Percentiles rank a stretch among this genome's conserved stretches.
Conservation (phyloP, 805 yeast species). For the Wickerhamomyces bisporus region DNA sequence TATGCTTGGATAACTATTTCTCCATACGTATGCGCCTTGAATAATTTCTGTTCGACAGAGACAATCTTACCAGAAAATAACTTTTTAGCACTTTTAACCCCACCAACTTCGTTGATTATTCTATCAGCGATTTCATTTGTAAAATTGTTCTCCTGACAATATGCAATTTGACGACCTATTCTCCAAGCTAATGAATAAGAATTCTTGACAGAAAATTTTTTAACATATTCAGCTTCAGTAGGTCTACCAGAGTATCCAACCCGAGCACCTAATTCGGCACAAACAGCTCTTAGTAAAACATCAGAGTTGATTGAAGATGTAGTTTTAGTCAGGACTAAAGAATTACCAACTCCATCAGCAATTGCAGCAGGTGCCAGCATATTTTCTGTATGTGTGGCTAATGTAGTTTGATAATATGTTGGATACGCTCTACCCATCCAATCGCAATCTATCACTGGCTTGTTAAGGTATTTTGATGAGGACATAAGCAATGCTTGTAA, state of each 20-base stretch:
- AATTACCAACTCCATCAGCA: conserved; percentile 35
- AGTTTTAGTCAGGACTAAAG: conserved; percentile 22
- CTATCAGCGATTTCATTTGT: conserved; percentile 27
- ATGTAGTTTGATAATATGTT: conserved; percentile 31
- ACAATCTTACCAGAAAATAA: conserved; percentile 35
- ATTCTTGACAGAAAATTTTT: conserved; percentile 24
- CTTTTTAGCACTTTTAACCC: conserved; percentile 24
- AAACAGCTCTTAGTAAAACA: conserved; percentile 32
- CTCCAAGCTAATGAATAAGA: conserved; percentile 38
- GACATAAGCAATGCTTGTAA: conserved; percentile 23
- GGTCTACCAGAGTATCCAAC: conserved; percentile 19
- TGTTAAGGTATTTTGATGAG: conserved; percentile 19
- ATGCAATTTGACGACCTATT: conserved; percentile 29
- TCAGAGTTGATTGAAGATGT: conserved; percentile 24
- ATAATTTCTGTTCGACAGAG: conserved; percentile 32
- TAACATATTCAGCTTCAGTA: conserved; percentile 20
- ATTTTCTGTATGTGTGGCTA: conserved; percentile 20
- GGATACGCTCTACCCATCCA: conserved; percentile 44
- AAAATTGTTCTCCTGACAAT: conserved; percentile 5
- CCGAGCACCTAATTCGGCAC: conserved; percentile 26
- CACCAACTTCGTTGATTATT: conserved; percentile 31
- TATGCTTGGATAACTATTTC: conserved; percentile 28
- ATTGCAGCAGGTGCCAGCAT: conserved; percentile 16
- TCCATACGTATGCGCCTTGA: conserved; percentile 38
- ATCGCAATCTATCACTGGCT: conserved; percentile 32